Conservation (phyloP, 345 rosid genomes). For the Linum tenue region DNA sequence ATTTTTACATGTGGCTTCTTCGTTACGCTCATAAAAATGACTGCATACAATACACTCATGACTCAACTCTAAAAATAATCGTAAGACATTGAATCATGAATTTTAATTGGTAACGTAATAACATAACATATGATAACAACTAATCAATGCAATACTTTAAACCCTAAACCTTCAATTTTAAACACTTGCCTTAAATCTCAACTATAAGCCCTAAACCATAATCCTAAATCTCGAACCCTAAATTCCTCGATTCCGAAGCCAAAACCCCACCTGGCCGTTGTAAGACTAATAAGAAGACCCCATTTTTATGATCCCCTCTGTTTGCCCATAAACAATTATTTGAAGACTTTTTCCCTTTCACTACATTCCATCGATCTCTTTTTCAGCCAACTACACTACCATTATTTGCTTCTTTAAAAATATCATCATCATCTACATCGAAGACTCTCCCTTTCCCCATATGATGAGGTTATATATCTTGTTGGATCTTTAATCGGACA, state of each 20-base stretch:
- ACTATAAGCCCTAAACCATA: too few relatives aligned
- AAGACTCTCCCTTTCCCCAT: too few relatives aligned
- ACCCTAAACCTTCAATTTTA: too few relatives aligned
- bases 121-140: neutral
- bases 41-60: too few relatives aligned
- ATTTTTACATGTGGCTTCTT: neutral
- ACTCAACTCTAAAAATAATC: neutral
- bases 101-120: neutral
- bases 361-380: conserved; percentile 12
- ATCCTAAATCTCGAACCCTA: neutral
- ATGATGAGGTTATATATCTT: too few relatives aligned
- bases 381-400: neutral
- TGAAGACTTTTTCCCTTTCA: conserved; percentile 2
- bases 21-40: too few relatives aligned
- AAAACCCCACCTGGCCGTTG: conserved; percentile 13
- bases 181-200: too few relatives aligned
- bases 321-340: too few relatives aligned
- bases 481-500: too few relatives aligned
- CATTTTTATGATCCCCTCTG: too few relatives aligned
- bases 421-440: neutral
- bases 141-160: too few relatives aligned
- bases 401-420: neutral
- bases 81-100: neutral
- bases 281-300: neutral
- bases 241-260: conserved; percentile 12